Conservation (phyloP, 164 flowering plant genomes). For the Akebia trifoliata region DNA sequence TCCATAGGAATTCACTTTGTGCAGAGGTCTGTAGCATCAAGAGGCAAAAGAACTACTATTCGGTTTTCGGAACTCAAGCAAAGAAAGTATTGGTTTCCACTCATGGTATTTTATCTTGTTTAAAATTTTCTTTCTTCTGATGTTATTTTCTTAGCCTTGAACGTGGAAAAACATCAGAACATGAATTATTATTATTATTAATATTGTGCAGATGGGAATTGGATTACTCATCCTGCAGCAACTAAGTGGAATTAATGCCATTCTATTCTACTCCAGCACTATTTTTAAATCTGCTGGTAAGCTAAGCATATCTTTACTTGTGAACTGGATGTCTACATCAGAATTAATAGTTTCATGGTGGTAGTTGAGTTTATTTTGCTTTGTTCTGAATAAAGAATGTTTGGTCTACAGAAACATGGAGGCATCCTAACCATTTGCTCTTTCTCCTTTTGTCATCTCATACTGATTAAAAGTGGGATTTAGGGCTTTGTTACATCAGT, state of each 20-base stretch:
- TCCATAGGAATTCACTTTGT: constrained; percentile 12
- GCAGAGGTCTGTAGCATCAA: constrained; percentile 68
- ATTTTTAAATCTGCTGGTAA: constrained; percentile 82
- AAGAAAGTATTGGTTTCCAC: constrained; percentile 79
- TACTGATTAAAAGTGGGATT: background rate
- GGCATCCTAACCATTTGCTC: background rate
- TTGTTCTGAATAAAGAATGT: background rate
- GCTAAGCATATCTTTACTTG: constrained; percentile 8
- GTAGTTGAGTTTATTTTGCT: background rate
- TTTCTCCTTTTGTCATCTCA: background rate
- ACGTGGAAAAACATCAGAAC: background rate
- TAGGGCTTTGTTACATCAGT: background rate
- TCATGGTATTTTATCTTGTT: constrained; percentile 47
- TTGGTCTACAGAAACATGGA: background rate
- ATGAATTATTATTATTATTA: background rate
- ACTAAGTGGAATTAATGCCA: constrained; percentile 79
- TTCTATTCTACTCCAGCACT: constrained; percentile 77
- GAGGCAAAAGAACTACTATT: constrained; percentile 48
- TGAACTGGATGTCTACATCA: background rate
- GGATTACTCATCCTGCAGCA: constrained; percentile 85
- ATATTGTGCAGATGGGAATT: constrained; percentile 66
- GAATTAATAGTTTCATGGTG: constrained; percentile 2
- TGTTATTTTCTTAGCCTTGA: constrained; percentile 2
- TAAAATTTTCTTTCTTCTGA: background rate
- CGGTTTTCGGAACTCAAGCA: constrained; percentile 68